These are phyloP conservation scores for Boletus reticuloceps DNA, from an alignment of 768 basidiomycete species.

Conservation along the genomic window DNA sequence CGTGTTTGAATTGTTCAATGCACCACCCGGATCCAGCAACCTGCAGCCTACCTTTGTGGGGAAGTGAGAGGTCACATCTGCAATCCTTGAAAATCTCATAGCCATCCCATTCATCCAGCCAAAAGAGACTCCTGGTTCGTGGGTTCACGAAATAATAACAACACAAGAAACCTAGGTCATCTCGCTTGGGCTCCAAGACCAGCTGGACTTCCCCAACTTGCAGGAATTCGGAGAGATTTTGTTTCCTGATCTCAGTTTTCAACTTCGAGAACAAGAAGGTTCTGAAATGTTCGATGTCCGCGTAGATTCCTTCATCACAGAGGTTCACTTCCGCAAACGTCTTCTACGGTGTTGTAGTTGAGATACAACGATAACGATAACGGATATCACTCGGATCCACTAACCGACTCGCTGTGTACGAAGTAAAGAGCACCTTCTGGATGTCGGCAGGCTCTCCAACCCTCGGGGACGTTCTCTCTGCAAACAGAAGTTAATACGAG, in stretches of 20 bases:
- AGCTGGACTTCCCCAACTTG: conserved; percentile 34
- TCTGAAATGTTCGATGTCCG: conserved; percentile 37
- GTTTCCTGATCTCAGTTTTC: conserved; percentile 5
- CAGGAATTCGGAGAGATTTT: conserved; percentile 23
- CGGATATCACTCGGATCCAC: conserved; percentile 1
- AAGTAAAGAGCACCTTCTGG: conserved; percentile 66
- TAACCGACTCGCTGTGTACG: conserved; percentile 44
- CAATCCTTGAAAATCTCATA: conserved; percentile 29
- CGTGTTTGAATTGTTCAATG: neutral
- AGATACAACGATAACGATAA: neutral
- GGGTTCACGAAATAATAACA: conserved; percentile 57
- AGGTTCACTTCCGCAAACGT: conserved; percentile 57
- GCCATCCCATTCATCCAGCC: conserved; percentile 44
- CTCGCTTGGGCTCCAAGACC: conserved; percentile 41
- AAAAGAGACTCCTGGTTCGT: conserved; percentile 47
- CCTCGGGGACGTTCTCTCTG: conserved; percentile 21
- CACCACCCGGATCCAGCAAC: neutral
- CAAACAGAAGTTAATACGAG: neutral
- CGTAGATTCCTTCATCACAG: conserved; percentile 33
- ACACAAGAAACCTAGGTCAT: conserved; percentile 18
- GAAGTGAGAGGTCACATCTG: conserved; percentile 9
- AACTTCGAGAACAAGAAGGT: conserved; percentile 19
- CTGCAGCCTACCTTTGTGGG: conserved; percentile 23
- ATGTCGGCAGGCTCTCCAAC: conserved; percentile 50
- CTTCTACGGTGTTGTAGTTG: conserved; percentile 35